These are phyloP conservation scores for Lentinula lateritia DNA, from an alignment of 768 basidiomycete species.

Conservation along the genomic window DNA sequence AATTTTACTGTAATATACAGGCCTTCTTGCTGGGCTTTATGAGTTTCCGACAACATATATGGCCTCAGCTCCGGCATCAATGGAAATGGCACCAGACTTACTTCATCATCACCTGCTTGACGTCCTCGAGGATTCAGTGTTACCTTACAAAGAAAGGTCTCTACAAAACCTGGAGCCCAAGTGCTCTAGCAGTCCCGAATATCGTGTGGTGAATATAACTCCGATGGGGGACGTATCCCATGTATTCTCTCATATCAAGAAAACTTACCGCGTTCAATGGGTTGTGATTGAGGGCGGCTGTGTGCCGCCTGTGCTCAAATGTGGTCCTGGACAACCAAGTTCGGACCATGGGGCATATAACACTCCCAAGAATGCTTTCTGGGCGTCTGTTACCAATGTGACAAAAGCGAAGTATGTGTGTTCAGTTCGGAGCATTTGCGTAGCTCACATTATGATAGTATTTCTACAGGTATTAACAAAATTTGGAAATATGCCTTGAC, in stretches of 20 bases:
- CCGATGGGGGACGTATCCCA: conserved; percentile 67
- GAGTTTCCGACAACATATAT: conserved; percentile 75
- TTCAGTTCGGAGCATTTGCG: conserved; percentile 10
- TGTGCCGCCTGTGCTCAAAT: conserved; percentile 31
- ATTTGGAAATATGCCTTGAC: conserved; percentile 57
- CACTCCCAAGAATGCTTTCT: conserved; percentile 26
- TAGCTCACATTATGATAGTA: conserved; percentile 31
- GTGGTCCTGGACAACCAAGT: background rate
- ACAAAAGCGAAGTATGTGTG: conserved; percentile 53
- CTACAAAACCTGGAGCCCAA: background rate
- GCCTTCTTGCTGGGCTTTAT: conserved; percentile 83
- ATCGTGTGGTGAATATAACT: conserved; percentile 38
- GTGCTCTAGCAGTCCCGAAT: background rate
- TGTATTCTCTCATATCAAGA: conserved; percentile 86
- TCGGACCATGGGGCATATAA: conserved; percentile 5
- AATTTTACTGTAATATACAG: conserved; percentile 30
- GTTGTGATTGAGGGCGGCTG: conserved; percentile 59
- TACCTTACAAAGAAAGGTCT: conserved; percentile 2
- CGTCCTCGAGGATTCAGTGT: conserved; percentile 29
- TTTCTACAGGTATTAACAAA: conserved; percentile 71
- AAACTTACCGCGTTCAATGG: conserved; percentile 79
- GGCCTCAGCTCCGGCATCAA: conserved; percentile 38
- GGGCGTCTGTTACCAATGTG: conserved; percentile 54
- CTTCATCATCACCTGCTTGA: conserved; percentile 30
- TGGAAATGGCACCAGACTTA: conserved; percentile 24